Evolutionary conservation across 129 eudicot species (phyloP), one percentile per base, ranked within the genome.

Genomic region (Lactuca saligna): DNA sequence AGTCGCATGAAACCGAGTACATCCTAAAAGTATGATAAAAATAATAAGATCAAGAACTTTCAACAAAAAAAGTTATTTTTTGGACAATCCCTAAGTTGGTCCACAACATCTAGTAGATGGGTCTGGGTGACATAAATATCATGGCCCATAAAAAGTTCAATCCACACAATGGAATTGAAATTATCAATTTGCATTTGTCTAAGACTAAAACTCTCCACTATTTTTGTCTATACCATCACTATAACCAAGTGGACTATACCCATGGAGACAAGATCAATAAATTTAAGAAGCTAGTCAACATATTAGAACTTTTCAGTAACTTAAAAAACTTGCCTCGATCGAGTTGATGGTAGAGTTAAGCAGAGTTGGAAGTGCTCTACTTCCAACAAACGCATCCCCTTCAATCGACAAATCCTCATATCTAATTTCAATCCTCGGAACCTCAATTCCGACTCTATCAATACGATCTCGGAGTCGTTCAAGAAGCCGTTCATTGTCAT

Each of bases 351-450:
- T 82, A 39, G 88, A 66, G 51, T 90, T 90, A 56, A 69, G 70
- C 73, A 90, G 74, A 41, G 97, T 90, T 39, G 97, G 97, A 64
- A 86, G 97, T 49, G 97, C 95, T 75, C 97, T 82, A 34, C 82
- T 75, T 65, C 95, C 97, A 15, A 73, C 88, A 56, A 82, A 82
- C 7, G 85, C 84, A 33, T 84, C 97, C 55, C 97, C 97, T 73
- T 86, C 85, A 1, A 90, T 73, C 0, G 85, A 86, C 72, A 90
- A 70, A 46, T 84, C 74, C 84, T 90, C 82, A 59, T 61, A 87
- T 38, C 97, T 68, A 51, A 87, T 77, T 72, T 90, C 97, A 25
- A 90, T 82, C 68, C 78, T 90, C 1, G 97, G 94, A 58, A 87
- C 60, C 17, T 86, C 95, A 33, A 90, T 90, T 32, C 88, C 91